Percentiles rank a stretch among this genome's conserved stretches.
phyloP scores from a whole-genome alignment of 2,329 filamentous ascomycete genomes.

The Botrytis elliptica region DNA sequence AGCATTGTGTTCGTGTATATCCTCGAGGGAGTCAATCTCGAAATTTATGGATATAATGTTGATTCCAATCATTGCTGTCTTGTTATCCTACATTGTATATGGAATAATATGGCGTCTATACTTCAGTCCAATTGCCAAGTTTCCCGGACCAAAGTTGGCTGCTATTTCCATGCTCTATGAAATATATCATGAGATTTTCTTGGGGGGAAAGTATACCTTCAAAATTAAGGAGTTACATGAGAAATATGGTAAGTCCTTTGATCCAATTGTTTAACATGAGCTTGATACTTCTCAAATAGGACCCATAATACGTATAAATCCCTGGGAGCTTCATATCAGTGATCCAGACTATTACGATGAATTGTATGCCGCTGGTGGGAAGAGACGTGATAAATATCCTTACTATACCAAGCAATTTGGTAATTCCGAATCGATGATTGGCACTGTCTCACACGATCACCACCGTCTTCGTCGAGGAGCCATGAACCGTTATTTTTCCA shows the following conservation, averaged over 20 bases:
- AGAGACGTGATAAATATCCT: conserved; percentile 23
- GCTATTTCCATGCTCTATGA: conserved; percentile 37
- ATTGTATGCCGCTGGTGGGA: conserved; percentile 38
- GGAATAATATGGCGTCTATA: conserved; percentile 35
- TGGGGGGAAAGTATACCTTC: conserved; percentile 45
- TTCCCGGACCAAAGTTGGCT: conserved; percentile 40
- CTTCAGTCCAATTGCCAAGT: conserved; percentile 38
- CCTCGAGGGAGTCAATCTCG: background rate
- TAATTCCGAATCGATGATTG: conserved; percentile 21
- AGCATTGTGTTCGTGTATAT: background rate
- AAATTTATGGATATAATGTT: background rate
- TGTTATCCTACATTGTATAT: conserved; percentile 11
- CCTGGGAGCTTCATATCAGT: conserved; percentile 44
- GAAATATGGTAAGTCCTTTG: conserved; percentile 38
- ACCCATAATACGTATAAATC: conserved; percentile 41
- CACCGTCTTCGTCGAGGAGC: conserved; percentile 28
- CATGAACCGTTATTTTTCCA: conserved; percentile 31
- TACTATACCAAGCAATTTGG: conserved; percentile 23
- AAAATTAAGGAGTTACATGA: conserved; percentile 46
- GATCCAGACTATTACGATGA: conserved; percentile 43
- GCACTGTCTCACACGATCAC: conserved; percentile 26
- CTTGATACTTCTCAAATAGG: background rate
- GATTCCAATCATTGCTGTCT: background rate
- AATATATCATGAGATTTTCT: conserved; percentile 45
- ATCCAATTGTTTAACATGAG: background rate